Percentiles rank a stretch among this genome's conserved stretches.
These are phyloP conservation scores for Podila epigama DNA, from an alignment of 192 early-diverging fungal species.

Conservation along the genomic window DNA sequence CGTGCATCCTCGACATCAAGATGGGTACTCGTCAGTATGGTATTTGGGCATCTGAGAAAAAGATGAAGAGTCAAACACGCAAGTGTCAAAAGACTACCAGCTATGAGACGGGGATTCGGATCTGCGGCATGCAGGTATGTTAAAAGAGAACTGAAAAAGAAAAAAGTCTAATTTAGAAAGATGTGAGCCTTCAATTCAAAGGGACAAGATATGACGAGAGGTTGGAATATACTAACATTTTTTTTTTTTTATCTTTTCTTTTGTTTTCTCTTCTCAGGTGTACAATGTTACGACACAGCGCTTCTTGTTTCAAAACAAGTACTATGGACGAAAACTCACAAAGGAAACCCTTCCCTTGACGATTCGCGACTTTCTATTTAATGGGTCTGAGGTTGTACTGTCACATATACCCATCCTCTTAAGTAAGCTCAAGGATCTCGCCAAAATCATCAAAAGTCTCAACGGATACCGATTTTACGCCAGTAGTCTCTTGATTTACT, in stretches of 20 bases:
- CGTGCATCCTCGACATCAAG: constrained; percentile 97
- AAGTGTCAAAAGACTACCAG: constrained; percentile 96
- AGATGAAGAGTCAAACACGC: constrained; percentile 84
- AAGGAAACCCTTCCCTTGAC: constrained; percentile 79
- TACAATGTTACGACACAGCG: constrained; percentile 77
- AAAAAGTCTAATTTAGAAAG: no score
- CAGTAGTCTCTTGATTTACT: constrained; percentile 88
- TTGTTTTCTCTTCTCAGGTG: constrained; percentile 60
- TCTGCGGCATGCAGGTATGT: constrained; percentile 99
- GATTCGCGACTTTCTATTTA: constrained; percentile 85
- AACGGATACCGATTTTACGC: constrained; percentile 91
- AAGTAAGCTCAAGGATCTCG: constrained; percentile 74
- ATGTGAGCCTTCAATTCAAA: no score
- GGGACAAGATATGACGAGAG: no score
- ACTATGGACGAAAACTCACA: constrained; percentile 89
- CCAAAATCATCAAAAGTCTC: constrained; percentile 78
- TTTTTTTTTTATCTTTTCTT: constrained; percentile 21
- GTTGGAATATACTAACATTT: neutral
- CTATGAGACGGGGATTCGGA: constrained; percentile 88
- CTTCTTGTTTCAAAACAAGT: constrained; percentile 94
- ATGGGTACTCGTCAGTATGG: constrained; percentile 99
- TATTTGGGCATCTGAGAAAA: constrained; percentile 82
- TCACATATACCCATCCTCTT: constrained; percentile 86
- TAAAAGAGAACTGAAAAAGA: no score
- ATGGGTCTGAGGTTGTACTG: constrained; percentile 76